These are phyloP conservation scores for Salix koriyanagi DNA, from an alignment of 345 rosid genomes.

Conservation along the genomic window DNA sequence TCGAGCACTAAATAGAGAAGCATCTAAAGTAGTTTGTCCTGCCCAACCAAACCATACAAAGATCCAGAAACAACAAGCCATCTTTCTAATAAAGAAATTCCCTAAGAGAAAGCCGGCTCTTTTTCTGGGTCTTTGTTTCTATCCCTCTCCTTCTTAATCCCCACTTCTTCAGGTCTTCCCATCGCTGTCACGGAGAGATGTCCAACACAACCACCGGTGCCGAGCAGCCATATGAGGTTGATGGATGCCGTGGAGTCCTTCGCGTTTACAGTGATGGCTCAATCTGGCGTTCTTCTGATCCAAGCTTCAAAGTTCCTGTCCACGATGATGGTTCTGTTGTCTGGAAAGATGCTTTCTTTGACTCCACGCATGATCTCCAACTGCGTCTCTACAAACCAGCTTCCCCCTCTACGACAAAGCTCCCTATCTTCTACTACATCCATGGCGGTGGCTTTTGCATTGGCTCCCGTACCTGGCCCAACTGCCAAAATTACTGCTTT, in stretches of 20 bases:
- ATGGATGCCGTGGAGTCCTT: constrained; percentile 61
- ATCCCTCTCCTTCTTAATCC: constrained; percentile 6
- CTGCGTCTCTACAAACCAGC: constrained; percentile 54
- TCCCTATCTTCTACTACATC: constrained; percentile 40
- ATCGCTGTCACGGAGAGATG: not conserved
- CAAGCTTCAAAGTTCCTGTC: constrained; percentile 46
- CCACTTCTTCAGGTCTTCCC: not conserved
- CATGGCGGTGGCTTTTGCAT: constrained; percentile 69
- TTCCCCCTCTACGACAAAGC: constrained; percentile 7
- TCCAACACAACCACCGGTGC: constrained; percentile 2
- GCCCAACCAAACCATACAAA: not conserved
- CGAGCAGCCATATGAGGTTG: constrained; percentile 34
- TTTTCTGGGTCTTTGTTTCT: not conserved
- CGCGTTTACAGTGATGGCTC: constrained; percentile 59
- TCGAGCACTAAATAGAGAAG: too few species aligned
- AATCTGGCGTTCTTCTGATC: constrained; percentile 47
- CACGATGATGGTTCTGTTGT: constrained; percentile 50
- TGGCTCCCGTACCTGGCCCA: constrained; percentile 56
- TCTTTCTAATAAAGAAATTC: not conserved
- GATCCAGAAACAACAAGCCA: not conserved
- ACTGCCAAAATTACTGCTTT: constrained; percentile 53
- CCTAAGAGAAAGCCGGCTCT: not conserved
- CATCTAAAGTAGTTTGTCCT: not conserved
- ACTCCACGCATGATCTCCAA: constrained; percentile 30
- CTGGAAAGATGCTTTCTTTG: constrained; percentile 52